Conservation (phyloP, 805 yeast species). For the Debaryomyces hansenii region DNA sequence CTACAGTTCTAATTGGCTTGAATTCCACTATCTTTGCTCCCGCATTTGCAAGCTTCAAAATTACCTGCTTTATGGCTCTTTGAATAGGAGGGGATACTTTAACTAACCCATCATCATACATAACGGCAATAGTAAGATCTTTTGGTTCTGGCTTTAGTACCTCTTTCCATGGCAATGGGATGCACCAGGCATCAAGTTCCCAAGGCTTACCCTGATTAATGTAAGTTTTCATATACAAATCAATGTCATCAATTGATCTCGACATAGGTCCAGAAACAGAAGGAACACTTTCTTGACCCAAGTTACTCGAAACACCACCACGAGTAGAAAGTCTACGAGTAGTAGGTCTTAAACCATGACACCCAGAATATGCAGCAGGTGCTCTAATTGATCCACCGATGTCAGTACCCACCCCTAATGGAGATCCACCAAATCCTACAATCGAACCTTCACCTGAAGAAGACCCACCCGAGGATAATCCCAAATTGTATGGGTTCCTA, state of each 20-base stretch:
- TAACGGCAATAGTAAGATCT: conserved; percentile 57
- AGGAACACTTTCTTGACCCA: conserved; percentile 65
- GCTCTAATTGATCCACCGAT: conserved; percentile 47
- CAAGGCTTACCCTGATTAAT: conserved; percentile 67
- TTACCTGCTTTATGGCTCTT: conserved; percentile 56
- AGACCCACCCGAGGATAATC: conserved; percentile 43
- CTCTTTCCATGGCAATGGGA: conserved; percentile 56
- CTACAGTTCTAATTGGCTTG: conserved; percentile 56
- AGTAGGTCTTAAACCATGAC: conserved; percentile 45
- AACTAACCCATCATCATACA: conserved; percentile 64
- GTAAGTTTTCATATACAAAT: conserved; percentile 62
- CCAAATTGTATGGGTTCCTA: conserved; percentile 38
- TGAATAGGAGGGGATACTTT: conserved; percentile 66
- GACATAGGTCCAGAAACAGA: conserved; percentile 72
- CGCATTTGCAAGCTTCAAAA: conserved; percentile 53
- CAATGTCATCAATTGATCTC: conserved; percentile 64
- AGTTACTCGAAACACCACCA: conserved; percentile 55
- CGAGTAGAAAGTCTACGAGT: conserved; percentile 30
- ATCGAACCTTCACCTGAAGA: conserved; percentile 47
- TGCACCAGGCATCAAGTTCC: conserved; percentile 47
- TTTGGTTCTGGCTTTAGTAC: conserved; percentile 40
- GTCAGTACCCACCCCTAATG: conserved; percentile 42
- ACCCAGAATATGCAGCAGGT: conserved; percentile 44
- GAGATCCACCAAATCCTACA: conserved; percentile 42
- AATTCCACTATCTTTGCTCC: conserved; percentile 59